Conservation (phyloP, 108 stramenopile genomes). For the Seminavis robusta region DNA sequence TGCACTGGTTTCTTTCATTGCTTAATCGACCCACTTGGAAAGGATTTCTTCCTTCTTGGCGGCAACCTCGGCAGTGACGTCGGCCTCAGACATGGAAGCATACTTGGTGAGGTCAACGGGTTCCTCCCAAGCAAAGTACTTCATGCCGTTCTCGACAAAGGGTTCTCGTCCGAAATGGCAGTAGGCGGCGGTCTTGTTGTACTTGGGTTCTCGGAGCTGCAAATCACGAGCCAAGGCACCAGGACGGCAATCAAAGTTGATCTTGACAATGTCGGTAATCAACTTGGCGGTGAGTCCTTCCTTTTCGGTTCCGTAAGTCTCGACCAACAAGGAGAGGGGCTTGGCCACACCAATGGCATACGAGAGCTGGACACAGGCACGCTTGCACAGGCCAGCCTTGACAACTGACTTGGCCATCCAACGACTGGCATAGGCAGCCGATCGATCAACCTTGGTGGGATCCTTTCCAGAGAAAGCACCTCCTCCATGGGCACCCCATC, state of each 20-base stretch:
- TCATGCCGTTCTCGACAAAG: constrained; percentile 65
- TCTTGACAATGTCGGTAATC: constrained; percentile 91
- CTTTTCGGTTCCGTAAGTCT: constrained; percentile 93
- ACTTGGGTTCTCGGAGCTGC: constrained; percentile 84
- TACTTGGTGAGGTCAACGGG: constrained; percentile 79
- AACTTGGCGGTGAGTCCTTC: constrained; percentile 84
- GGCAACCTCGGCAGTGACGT: constrained; percentile 44
- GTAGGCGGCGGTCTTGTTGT: constrained; percentile 95
- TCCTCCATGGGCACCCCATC: constrained; percentile 97
- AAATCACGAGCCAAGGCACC: constrained; percentile 92
- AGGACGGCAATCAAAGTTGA: constrained; percentile 91
- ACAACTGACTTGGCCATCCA: constrained; percentile 98
- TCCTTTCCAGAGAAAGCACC: constrained; percentile 97
- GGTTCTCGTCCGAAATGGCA: constrained; percentile 93
- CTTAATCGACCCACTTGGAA: constrained; percentile 83
- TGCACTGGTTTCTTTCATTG: background rate
- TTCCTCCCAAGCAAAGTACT: constrained; percentile 95
- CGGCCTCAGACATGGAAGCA: constrained; percentile 44
- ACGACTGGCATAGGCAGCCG: constrained; percentile 92
- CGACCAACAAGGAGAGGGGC: constrained; percentile 89
- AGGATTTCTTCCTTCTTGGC: constrained; percentile 69
- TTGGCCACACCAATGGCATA: constrained; percentile 95
- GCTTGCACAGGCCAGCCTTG: constrained; percentile 85
- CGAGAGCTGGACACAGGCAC: constrained; percentile 87
- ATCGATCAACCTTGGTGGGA: constrained; percentile 94